These are phyloP conservation scores for Malassezia caprae DNA, from an alignment of 1,284 basidiomycete species.

Conservation along the genomic window DNA sequence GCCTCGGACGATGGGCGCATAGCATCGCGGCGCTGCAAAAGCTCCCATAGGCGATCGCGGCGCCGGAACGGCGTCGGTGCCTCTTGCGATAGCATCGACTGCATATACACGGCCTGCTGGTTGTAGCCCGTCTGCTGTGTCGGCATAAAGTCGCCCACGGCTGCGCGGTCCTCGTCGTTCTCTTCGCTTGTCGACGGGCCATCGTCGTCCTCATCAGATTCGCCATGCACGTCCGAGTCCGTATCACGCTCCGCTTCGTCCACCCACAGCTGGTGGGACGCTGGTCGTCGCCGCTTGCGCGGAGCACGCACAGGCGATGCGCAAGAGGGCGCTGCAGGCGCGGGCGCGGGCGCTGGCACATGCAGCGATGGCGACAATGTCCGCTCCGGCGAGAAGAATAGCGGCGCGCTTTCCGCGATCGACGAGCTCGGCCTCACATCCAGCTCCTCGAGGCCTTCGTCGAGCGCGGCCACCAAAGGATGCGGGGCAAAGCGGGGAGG, in stretches of 20 bases:
- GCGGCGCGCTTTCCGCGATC: not conserved
- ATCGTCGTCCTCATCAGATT: conserved; percentile 53
- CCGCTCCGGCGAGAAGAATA: not conserved
- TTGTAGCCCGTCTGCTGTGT: conserved; percentile 63
- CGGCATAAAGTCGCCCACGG: conserved; percentile 54
- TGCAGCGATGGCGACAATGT: conserved; percentile 1
- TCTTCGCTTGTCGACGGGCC: conserved; percentile 51
- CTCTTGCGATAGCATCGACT: conserved; percentile 33
- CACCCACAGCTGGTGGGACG: conserved; percentile 47
- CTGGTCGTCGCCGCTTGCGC: conserved; percentile 23
- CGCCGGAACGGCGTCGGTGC: conserved; percentile 31
- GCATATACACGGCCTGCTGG: conserved; percentile 39
- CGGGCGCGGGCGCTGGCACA: not conserved
- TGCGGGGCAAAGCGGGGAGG: conserved; percentile 8
- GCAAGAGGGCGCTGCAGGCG: not conserved
- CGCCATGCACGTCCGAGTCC: conserved; percentile 58
- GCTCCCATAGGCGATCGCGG: conserved; percentile 24
- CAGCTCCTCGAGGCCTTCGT: not conserved
- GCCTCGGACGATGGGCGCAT: conserved; percentile 21
- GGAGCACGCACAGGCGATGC: not conserved
- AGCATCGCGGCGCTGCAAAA: conserved; percentile 13
- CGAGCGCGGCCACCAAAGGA: conserved; percentile 5
- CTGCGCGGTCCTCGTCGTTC: conserved; percentile 58
- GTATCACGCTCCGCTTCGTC: conserved; percentile 64
- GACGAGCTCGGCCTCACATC: not conserved